Percentiles rank a stretch among this genome's conserved stretches.
Evolutionary conservation across 2,329 filamentous ascomycete species (phyloP).

Genomic region (Furcasterigmium furcatum): DNA sequence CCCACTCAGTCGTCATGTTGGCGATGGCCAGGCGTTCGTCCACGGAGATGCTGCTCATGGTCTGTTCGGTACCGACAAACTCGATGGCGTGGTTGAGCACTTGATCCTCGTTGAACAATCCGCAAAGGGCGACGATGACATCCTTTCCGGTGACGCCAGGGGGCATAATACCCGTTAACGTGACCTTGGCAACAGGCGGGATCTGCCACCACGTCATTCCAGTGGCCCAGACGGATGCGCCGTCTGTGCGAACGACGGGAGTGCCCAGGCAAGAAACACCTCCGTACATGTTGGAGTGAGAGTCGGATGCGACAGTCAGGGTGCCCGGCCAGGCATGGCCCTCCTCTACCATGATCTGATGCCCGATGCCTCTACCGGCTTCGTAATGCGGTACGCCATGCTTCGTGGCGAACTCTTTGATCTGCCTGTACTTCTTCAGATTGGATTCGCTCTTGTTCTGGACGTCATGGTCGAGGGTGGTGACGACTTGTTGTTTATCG

Average conservation of each 20-base stretch:
- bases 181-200: constrained; percentile 79
- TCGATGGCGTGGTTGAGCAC: constrained; percentile 91
- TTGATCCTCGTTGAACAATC: constrained; percentile 80
- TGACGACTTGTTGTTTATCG: constrained; percentile 68
- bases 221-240: constrained; percentile 81
- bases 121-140: constrained; percentile 85
- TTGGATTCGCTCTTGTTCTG: constrained; percentile 79
- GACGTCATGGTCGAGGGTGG: constrained; percentile 81
- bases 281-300: constrained; percentile 81
- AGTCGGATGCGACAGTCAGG: constrained; percentile 74
- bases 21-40: constrained; percentile 71
- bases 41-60: constrained; percentile 67
- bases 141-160: constrained; percentile 88
- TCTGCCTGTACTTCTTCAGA: constrained; percentile 76
- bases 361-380: constrained; percentile 78
- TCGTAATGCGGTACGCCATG: constrained; percentile 58
- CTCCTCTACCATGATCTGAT: constrained; percentile 90
- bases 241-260: constrained; percentile 83
- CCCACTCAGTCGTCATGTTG: constrained; percentile 85
- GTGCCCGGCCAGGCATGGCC: constrained; percentile 82
- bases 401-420: constrained; percentile 75
- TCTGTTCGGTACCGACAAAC: constrained; percentile 78
- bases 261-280: constrained; percentile 75
- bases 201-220: constrained; percentile 85
- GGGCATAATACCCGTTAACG: constrained; percentile 71